Percentiles rank a stretch among this genome's conserved stretches.
phyloP scores from a whole-genome alignment of 2,329 filamentous ascomycete species.

The Trichoderma sp. region DNA sequence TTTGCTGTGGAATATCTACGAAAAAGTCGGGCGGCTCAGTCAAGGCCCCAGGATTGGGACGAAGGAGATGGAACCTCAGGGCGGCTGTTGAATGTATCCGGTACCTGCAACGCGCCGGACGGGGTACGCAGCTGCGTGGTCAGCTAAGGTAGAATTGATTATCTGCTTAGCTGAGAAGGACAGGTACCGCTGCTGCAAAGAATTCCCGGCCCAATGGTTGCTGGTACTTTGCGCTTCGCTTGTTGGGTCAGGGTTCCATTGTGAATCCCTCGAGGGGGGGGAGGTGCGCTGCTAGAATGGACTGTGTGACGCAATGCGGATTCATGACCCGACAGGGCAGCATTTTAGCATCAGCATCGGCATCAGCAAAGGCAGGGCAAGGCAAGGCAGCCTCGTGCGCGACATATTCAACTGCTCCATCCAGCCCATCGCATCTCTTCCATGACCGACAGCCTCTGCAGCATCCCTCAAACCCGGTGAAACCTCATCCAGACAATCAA shows the following conservation, averaged over 20 bases:
- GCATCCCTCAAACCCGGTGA: neutral
- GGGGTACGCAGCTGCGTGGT: neutral
- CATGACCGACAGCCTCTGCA: neutral
- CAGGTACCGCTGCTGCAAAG: neutral
- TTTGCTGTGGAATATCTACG: conserved; percentile 8
- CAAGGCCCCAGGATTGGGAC: neutral
- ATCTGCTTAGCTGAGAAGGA: neutral
- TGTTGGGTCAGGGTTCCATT: too few relatives aligned
- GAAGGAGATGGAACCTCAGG: neutral
- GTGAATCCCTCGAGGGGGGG: too few relatives aligned
- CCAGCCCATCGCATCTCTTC: neutral
- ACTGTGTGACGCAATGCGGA: conserved; percentile 25
- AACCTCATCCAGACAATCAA: neutral
- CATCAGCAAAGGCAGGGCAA: too few relatives aligned
- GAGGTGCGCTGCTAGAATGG: neutral
- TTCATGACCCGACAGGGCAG: neutral
- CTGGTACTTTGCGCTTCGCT: neutral
- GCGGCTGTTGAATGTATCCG: neutral
- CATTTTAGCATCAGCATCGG: too few relatives aligned
- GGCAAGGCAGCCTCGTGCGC: conserved; percentile 10
- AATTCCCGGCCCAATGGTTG: neutral
- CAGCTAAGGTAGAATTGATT: neutral
- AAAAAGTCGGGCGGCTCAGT: neutral
- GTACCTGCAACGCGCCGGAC: neutral
- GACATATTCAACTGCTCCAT: neutral